Evolutionary conservation across 139 green algal genomes (phyloP).

Genomic region (Ettlia oleoabundans): DNA sequence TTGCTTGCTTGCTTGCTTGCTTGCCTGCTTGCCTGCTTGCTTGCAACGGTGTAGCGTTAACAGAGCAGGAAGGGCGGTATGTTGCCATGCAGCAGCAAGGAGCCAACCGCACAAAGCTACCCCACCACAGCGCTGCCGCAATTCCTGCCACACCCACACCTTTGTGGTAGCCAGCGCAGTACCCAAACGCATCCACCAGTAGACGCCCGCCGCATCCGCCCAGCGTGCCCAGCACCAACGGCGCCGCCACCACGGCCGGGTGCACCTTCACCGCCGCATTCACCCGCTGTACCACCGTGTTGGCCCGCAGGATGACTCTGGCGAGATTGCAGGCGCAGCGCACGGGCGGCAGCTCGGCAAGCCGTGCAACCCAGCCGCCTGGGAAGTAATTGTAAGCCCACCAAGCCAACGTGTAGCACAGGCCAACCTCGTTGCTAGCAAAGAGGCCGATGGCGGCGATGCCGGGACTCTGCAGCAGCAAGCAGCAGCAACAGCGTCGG

Average conservation of each 20-base stretch:
- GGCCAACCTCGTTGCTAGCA: constrained; percentile 38
- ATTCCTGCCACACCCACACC: too few relatives aligned
- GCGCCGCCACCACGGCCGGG: constrained; percentile 51
- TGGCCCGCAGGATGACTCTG: constrained; percentile 53
- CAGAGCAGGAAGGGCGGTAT: too few relatives aligned
- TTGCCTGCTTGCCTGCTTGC: too few relatives aligned
- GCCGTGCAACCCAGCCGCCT: constrained; percentile 5
- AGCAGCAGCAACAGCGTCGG: not conserved
- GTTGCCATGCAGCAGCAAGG: too few relatives aligned
- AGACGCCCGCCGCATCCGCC: constrained; percentile 54
- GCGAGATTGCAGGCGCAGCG: not conserved
- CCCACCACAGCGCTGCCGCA: too few relatives aligned
- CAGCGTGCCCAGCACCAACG: constrained; percentile 59
- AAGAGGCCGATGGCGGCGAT: constrained; percentile 49
- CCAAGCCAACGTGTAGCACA: constrained; percentile 46
- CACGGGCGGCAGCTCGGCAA: constrained; percentile 25
- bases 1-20: too few relatives aligned
- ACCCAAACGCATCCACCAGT: constrained; percentile 38
- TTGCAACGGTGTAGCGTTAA: too few relatives aligned
- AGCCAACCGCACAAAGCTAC: too few relatives aligned
- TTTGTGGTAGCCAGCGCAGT: constrained; percentile 20
- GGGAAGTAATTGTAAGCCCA: constrained; percentile 55
- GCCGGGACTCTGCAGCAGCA: constrained; percentile 31
- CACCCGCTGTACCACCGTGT: constrained; percentile 50
- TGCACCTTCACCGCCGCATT: constrained; percentile 41